Evolutionary conservation across 2,329 filamentous ascomycete species (phyloP).

Genomic region (Rachicladosporium sp.): DNA sequence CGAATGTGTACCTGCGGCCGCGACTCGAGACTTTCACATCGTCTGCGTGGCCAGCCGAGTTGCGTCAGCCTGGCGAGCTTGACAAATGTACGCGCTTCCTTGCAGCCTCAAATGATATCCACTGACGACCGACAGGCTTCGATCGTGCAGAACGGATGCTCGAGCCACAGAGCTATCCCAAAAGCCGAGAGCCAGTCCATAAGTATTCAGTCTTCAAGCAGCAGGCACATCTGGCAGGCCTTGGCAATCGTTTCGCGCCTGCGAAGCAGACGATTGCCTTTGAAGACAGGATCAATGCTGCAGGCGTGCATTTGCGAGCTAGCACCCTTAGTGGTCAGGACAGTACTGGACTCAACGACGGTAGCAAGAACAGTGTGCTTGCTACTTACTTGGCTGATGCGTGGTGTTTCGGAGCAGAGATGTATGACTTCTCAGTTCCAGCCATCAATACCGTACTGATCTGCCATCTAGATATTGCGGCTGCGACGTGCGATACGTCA

Average conservation of each 20-base stretch:
- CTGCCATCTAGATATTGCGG: constrained; percentile 41
- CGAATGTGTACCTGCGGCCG: constrained; percentile 53
- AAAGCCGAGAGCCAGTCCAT: constrained; percentile 44
- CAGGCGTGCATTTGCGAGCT: constrained; percentile 51
- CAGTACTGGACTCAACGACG: constrained; percentile 52
- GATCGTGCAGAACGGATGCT: constrained; percentile 43
- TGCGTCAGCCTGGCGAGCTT: too few species aligned
- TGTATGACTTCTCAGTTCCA: constrained; percentile 19
- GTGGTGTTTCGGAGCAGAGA: constrained; percentile 60
- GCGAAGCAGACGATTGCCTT: constrained; percentile 48
- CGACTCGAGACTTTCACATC: constrained; percentile 43
- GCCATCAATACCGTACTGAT: too few species aligned
- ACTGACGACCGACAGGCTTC: constrained; percentile 37
- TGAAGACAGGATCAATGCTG: constrained; percentile 46
- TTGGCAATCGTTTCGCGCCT: too few species aligned
- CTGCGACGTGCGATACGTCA: constrained; percentile 52
- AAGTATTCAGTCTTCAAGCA: constrained; percentile 46
- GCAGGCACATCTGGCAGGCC: constrained; percentile 34
- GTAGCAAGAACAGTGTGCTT: constrained; percentile 53
- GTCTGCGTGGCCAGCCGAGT: constrained; percentile 41
- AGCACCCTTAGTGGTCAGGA: constrained; percentile 52
- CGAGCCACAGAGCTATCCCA: constrained; percentile 47
- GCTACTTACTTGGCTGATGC: constrained; percentile 58
- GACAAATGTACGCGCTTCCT: too few species aligned
- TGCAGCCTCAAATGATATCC: too few species aligned